Evolutionary conservation across 2,329 filamentous ascomycete genomes (phyloP), one percentile per base, ranked within the genome.

Genomic region (Venturia asperata): DNA sequence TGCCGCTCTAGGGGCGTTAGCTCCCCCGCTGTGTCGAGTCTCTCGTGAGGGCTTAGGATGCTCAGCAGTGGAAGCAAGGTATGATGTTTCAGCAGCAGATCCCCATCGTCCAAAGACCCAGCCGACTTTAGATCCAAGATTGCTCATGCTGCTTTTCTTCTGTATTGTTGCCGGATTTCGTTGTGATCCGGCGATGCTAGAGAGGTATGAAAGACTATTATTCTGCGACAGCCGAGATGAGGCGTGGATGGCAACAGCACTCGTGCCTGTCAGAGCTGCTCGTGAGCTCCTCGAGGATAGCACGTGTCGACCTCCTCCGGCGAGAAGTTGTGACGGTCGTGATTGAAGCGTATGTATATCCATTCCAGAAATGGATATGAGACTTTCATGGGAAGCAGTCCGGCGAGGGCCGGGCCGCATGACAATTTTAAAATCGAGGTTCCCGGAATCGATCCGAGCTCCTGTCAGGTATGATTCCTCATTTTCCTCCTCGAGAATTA

Each of bases 331-430:
- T 42, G 89, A 90, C 0, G 91, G 90, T 4, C 89, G 85, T 1
- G 83, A 82, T 70, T 88, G 87, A 5, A 95, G 81, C 0, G 89
- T 92, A 74, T 96, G 92, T 62, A 96, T 95, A 72, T 97, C 93
- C 74, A 96, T 87, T 1, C 91, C 92, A 0, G 87, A 85, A 1
- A 96, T 83, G 0, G 92, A 97, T 69, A 97, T 84, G 67, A 97
- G 87, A 21, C 91, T 96, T 73, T 97, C 92, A 70, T 96, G 91
- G 1, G 92, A 96, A 1, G 86, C 73, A 2, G 86, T 82, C 41
- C 88, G 87, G 49, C 85, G 88, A 4, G 92, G 75, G 1, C 76
- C 75, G 58, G 72, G 75, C n/a, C n/a, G n/a, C 2, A 37, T 30
- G 6, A 41, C 42, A 11, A 3, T 24, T 1, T 27, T 47, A 21